Conservation (phyloP, 78 protist genomes). For the Dictyostelium capitatum region DNA sequence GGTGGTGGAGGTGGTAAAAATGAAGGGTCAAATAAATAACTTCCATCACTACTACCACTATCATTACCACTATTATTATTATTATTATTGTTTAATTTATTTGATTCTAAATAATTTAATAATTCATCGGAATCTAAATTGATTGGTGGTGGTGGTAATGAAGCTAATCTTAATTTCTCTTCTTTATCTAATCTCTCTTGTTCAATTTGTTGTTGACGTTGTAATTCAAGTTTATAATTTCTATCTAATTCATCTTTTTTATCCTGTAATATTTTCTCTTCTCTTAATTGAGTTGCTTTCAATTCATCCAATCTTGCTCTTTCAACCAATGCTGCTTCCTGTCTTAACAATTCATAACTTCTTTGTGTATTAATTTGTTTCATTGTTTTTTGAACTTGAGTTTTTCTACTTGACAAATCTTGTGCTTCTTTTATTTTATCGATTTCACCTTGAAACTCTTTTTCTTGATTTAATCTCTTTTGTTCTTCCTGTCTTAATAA, state of each 20-base stretch:
- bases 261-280: slow-evolving; percentile 23
- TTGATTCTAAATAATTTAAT: slow-evolving; percentile 11
- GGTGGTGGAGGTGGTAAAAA: slow-evolving; percentile 68
- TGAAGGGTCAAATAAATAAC: slow-evolving; percentile 46
- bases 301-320: not conserved
- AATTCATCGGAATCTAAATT: slow-evolving; percentile 36
- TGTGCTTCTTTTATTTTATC: not conserved
- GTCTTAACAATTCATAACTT: slow-evolving; percentile 1
- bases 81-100: not conserved
- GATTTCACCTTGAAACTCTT: not conserved
- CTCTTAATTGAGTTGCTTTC: slow-evolving; percentile 1
- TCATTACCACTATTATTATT: not conserved
- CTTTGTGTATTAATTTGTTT: not conserved
- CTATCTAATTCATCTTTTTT: slow-evolving; percentile 22
- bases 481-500: not conserved
- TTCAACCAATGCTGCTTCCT: slow-evolving; percentile 3
- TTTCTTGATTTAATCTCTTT: not conserved
- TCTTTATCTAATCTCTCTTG: slow-evolving; percentile 20
- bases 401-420: not conserved
- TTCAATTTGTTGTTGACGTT: slow-evolving; percentile 8
- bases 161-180: slow-evolving; percentile 19
- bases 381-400: not conserved
- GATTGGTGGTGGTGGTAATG: not conserved
- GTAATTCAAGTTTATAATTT: slow-evolving; percentile 33
- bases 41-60: not conserved